Conservation (phyloP, 768 basidiomycete genomes). For the Boletus fagicola region DNA sequence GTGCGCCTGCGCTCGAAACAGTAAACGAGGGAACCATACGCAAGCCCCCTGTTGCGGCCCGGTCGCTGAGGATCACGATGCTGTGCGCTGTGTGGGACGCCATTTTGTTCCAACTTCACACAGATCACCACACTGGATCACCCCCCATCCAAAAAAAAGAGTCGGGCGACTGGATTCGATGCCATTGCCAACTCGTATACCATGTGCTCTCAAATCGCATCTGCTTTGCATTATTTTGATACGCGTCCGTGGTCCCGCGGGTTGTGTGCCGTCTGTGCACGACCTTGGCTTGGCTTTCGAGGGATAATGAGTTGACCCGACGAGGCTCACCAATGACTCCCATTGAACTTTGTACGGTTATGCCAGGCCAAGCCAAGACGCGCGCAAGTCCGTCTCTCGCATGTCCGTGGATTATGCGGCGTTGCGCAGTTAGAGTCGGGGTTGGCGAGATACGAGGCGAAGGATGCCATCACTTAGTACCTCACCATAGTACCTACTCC, state of each 20-base stretch:
- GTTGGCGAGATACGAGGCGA: background rate
- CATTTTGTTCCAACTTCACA: background rate
- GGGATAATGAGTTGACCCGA: background rate
- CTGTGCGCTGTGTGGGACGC: background rate
- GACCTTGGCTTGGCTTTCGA: no score
- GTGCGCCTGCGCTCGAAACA: no score
- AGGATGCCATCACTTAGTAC: background rate
- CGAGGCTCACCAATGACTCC: background rate
- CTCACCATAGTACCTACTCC: background rate
- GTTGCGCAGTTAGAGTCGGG: background rate
- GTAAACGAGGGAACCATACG: no score
- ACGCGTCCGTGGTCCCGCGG: background rate
- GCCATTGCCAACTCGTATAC: background rate
- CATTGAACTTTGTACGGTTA: background rate
- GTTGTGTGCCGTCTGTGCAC: background rate
- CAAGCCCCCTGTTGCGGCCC: background rate
- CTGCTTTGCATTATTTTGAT: no score
- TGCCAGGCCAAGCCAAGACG: no score
- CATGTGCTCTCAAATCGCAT: background rate
- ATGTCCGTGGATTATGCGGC: conserved; percentile 1
- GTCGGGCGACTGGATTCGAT: background rate
- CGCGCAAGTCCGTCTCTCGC: background rate
- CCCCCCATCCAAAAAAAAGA: background rate
- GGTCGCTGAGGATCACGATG: background rate
- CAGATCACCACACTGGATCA: background rate